Base-by-base conservation (phyloP, 1,284 basidiomycete species). In the Marasmius tenuissimus region DNA sequence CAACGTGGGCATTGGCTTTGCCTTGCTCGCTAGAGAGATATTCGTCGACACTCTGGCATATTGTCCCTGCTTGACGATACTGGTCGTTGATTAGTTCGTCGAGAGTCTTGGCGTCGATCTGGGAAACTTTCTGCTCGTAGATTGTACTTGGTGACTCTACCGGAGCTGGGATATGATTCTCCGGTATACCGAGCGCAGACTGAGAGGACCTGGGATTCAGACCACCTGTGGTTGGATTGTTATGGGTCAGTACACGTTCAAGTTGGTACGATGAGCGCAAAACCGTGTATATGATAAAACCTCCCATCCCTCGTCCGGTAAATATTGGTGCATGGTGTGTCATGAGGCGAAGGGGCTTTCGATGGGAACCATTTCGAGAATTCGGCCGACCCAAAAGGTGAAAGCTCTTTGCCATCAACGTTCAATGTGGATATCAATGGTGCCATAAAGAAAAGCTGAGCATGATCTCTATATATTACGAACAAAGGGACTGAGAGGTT, bases 1-100 rank as follows among this genome's bases (percentile, higher is more conserved):
- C 66, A 33, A 69, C 67, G 37, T 71, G 67, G n/a, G 65, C 63
- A 27, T 66, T 69, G 57, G 51, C 53, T 51, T 60, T 57, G n/a
- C 61, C 63, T 33, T 64, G 54, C 6, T 59, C 38, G 47, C 50
- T 61, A 20, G 57, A 55, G 9, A 61, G 53, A 54, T 61, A 64
- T 38, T 64, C 63, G 45, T 53, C 57, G 14, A 45, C 38, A 9
- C 57, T 56, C 22, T 59, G 57, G 55, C 64, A 65, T 22, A 59
- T 58, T 12, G 62, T 61, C 1, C 62, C 64, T 27, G 64, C 60
- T 40, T 63, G 60, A 10, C 56, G 60, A 16, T 61, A 51, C 14
- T 51, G 4, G 16, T 61, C 59, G 34, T 63, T 63, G 20, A 57
- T 54, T n/a, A n/a, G 20, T 18, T 60, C 55, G 37, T 63, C 40